Percentiles rank a stretch among this genome's conserved stretches.
Evolutionary conservation across 2,329 filamentous ascomycete species (phyloP).

Genomic region (Hirsutella thompsonii): DNA sequence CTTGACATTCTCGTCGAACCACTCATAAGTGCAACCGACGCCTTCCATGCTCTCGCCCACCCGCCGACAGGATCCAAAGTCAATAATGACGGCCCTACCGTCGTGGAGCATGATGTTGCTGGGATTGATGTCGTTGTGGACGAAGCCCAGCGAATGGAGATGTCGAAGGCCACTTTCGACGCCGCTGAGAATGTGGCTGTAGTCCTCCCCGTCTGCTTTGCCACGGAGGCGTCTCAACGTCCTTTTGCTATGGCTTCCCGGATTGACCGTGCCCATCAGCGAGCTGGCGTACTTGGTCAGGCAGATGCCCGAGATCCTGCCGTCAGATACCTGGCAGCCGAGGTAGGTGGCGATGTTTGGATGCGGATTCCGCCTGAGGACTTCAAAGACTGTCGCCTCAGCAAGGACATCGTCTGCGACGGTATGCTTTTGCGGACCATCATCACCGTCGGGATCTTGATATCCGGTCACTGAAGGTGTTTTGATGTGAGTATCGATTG

Average conservation of each 20-base stretch:
- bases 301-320: slow-evolving; percentile 6
- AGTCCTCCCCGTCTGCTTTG: neutral
- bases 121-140: slow-evolving; percentile 23
- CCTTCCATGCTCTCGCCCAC: slow-evolving; percentile 4
- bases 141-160: slow-evolving; percentile 18
- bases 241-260: slow-evolving; percentile 1
- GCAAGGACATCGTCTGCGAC: slow-evolving; percentile 4
- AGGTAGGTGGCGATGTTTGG: slow-evolving; percentile 8
- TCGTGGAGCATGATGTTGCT: slow-evolving; percentile 20
- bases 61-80: slow-evolving; percentile 19
- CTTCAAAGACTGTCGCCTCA: slow-evolving; percentile 7
- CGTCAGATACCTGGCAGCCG: slow-evolving; percentile 6
- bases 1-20: slow-evolving; percentile 3
- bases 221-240: neutral
- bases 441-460: slow-evolving; percentile 1
- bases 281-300: slow-evolving; percentile 5
- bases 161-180: slow-evolving; percentile 14
- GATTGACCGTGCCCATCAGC: slow-evolving; percentile 3
- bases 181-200: slow-evolving; percentile 2
- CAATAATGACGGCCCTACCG: slow-evolving; percentile 18
- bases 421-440: slow-evolving; percentile 1
- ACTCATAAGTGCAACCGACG: slow-evolving; percentile 5
- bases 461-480: slow-evolving; percentile 1
- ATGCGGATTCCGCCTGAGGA: slow-evolving; percentile 7
- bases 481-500: slow-evolving; percentile 2